Percentiles rank a stretch among this genome's conserved stretches.
These are phyloP conservation scores for Lachnellula suecica DNA, from an alignment of 2,329 filamentous ascomycete genomes.

Conservation along the genomic window DNA sequence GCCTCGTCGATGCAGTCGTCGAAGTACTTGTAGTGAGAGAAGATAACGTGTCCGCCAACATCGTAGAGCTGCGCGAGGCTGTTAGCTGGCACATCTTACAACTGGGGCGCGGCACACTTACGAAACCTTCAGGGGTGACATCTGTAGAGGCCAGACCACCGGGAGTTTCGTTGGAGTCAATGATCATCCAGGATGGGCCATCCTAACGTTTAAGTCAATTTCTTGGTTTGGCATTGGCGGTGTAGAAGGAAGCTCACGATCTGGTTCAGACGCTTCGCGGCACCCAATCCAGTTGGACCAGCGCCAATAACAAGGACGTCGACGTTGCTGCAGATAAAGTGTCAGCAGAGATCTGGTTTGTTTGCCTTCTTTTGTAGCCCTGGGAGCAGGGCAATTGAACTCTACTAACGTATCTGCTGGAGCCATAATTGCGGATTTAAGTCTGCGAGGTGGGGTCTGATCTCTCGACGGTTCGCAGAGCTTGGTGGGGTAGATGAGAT, in stretches of 20 bases:
- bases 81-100: constrained; percentile 16
- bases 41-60: constrained; percentile 60
- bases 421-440: constrained; percentile 10
- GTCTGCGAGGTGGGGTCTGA: constrained; percentile 2
- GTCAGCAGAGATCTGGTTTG: constrained; percentile 6
- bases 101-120: constrained; percentile 53
- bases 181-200: constrained; percentile 91
- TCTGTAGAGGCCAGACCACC: constrained; percentile 97
- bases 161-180: constrained; percentile 87
- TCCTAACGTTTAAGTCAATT: constrained; percentile 53
- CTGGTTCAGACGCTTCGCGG: constrained; percentile 96
- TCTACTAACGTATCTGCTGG: constrained; percentile 23
- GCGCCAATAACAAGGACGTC: constrained; percentile 98
- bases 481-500: neutral
- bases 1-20: constrained; percentile 98
- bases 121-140: constrained; percentile 92
- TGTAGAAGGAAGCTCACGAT: constrained; percentile 55
- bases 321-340: constrained; percentile 59
- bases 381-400: neutral
- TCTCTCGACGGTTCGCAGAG: neutral
- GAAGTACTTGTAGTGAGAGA: constrained; percentile 93
- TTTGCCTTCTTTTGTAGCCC: neutral
- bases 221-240: constrained; percentile 14
- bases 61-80: constrained; percentile 76
- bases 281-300: constrained; percentile 94